Percentiles rank a stretch among this genome's conserved stretches.
Evolutionary conservation across 345 rosid species (phyloP).

Genomic region (Tarenaya hassleriana): DNA sequence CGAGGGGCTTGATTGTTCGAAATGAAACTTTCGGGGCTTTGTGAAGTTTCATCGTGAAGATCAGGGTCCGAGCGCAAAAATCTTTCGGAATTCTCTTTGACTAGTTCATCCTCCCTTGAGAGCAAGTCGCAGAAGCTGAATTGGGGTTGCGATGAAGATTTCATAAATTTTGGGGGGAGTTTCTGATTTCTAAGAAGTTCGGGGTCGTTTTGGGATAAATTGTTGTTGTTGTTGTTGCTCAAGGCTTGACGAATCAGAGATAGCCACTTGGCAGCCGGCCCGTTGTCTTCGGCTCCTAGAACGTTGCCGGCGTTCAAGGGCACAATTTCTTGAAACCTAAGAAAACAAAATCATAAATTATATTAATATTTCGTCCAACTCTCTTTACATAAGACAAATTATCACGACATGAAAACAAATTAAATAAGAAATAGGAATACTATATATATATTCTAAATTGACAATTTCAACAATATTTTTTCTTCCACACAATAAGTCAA

Average conservation of each 20-base stretch:
- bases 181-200: slow-evolving; percentile 18
- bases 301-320: slow-evolving; percentile 84
- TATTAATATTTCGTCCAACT: slow-evolving; percentile 1
- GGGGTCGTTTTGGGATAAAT: slow-evolving; percentile 14
- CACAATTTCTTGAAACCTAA: slow-evolving; percentile 84
- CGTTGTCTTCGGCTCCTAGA: slow-evolving; percentile 68
- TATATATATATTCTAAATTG: too few relatives aligned
- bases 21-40: slow-evolving; percentile 12
- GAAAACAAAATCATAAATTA: slow-evolving; percentile 5
- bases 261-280: slow-evolving; percentile 78
- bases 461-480: too few relatives aligned
- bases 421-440: too few relatives aligned
- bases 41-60: slow-evolving; percentile 22
- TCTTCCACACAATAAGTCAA: too few relatives aligned
- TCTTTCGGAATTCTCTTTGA: slow-evolving; percentile 30
- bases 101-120: slow-evolving; percentile 40
- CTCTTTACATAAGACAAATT: too few relatives aligned
- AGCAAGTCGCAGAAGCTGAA: slow-evolving; percentile 55
- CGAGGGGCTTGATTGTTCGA: slow-evolving; percentile 27
- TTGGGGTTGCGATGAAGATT: slow-evolving; percentile 29
- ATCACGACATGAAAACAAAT: too few relatives aligned
- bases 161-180: slow-evolving; percentile 22
- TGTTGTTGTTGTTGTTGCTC: slow-evolving; percentile 31
- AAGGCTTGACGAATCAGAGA: slow-evolving; percentile 59
- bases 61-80: slow-evolving; percentile 15